A percentile compares a stretch with the other conserved stretches of the same genome.
Evolutionary conservation across 1,139 yeast genomes (phyloP).

Genomic region (Schizosaccharomyces versatilis): DNA sequence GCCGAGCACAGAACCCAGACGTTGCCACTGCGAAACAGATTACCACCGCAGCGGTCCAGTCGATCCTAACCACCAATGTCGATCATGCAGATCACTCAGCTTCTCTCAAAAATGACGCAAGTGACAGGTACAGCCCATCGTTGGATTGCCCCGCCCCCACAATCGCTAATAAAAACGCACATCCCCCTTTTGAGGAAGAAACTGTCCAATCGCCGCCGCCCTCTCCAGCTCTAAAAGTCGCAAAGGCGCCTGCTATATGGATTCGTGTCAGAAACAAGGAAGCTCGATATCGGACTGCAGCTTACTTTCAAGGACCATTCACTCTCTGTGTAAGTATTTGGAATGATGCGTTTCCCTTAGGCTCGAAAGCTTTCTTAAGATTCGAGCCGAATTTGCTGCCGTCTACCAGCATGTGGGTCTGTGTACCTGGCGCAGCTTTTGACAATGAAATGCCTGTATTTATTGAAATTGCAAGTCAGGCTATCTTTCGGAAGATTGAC

Average conservation of each 20-base stretch:
- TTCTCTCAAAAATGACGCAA: too few species aligned
- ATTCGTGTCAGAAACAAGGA: constrained; percentile 40
- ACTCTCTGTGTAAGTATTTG: constrained; percentile 68
- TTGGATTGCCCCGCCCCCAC: too few species aligned
- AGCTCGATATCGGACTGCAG: constrained; percentile 57
- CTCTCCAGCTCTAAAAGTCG: too few species aligned
- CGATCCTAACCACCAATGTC: too few species aligned
- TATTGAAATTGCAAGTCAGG: constrained; percentile 69
- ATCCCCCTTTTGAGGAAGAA: too few species aligned
- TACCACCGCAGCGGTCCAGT: too few species aligned
- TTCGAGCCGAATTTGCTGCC: constrained; percentile 59
- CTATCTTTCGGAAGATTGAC: constrained; percentile 50
- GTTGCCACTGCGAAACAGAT: too few species aligned
- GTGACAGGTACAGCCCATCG: too few species aligned
- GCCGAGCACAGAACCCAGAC: too few species aligned
- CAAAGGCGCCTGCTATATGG: background rate
- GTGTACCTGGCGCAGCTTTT: background rate
- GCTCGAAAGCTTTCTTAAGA: constrained; percentile 26
- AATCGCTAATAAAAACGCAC: too few species aligned
- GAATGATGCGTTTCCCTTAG: constrained; percentile 37
- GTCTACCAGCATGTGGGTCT: constrained; percentile 31
- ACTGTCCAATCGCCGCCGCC: too few species aligned
- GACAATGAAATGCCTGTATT: constrained; percentile 26
- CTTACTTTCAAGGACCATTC: constrained; percentile 75
- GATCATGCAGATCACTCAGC: too few species aligned